Base-by-base conservation (phyloP, 225 moss, liverwort and hornwort species). In the Polytrichum formosum region DNA sequence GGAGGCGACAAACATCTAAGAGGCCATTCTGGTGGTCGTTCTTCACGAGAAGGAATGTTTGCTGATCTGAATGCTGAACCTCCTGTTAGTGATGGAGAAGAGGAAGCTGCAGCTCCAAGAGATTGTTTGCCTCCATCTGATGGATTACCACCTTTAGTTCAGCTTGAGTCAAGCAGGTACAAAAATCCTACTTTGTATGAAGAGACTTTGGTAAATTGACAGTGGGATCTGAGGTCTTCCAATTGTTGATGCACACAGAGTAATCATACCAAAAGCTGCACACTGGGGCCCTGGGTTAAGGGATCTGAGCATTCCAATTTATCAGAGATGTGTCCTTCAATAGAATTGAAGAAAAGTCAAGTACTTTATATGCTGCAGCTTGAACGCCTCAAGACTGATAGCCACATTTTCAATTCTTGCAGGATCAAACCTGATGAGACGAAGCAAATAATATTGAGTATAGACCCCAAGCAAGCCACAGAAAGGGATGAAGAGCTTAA, bases 1-100 rank as follows among this genome's bases (percentile, higher is more conserved):
- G 37, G 37, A 37, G 37, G 46, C 0, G 46, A 46, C 46, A 46
- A 46, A 8, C 46, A 46, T 46, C 16, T 46, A 13, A 46, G 46
- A 46, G 46, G 46, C 46, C 46, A 46, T 46, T 46, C 46, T 46
- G 46, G 46, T 46, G 46, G 46, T 27, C 80, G 88, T 53, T 80
- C 82, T 17, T 80, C 83, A n/a, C 80, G 88, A 53, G 82, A 46
- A 46, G 46, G 75, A 22, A 80, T 82, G 68, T 85, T 85, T 65
- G 85, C 88, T 28, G 88, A 89, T 83, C 61, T 89, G 68, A 89
- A 89, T 78, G 88, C 85, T 7, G 85, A 89, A 68, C 88, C 88
- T 76, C 88, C 88, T 56, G 71, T 82, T 25, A 85, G 88, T 70
- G 88, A 89, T 73, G 88, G 88, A 29, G 88, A 85, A 78, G 85